Conservation (phyloP, 192 early-diverging fungal genomes). For the Linnemannia schmuckeri region DNA sequence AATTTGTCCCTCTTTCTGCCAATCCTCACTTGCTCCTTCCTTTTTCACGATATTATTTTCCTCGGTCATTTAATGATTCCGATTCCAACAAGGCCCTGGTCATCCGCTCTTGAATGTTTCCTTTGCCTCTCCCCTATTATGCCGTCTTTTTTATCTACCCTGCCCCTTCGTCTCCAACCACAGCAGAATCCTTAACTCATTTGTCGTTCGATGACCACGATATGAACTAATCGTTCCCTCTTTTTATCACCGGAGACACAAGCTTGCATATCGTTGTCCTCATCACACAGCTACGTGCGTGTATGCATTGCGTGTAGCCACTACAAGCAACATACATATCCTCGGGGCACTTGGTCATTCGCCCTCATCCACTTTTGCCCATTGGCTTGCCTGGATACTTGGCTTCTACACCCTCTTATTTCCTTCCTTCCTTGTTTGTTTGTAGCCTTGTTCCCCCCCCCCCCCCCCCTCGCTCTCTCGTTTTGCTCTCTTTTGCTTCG, state of each 20-base stretch:
- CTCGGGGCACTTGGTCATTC: conserved; percentile 1
- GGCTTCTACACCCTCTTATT: too few species aligned
- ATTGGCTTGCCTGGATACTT: background rate
- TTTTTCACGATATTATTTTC: background rate
- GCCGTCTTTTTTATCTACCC: background rate
- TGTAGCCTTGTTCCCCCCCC: background rate
- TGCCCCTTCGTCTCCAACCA: too few species aligned
- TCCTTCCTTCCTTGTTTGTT: background rate
- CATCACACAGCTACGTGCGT: background rate
- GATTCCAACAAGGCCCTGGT: conserved; percentile 1
- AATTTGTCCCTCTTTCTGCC: background rate
- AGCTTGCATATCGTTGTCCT: background rate
- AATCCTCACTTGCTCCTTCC: background rate
- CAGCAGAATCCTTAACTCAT: too few species aligned
- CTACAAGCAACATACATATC: background rate
- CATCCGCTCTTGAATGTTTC: background rate
- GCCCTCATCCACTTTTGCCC: background rate
- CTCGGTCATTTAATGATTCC: background rate
- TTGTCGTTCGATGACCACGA: too few species aligned
- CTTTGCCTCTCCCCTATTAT: background rate
- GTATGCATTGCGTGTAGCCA: background rate
- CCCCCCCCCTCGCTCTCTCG: background rate
- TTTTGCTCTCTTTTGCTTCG: background rate
- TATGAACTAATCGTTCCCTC: too few species aligned
- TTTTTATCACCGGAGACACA: background rate